Evolutionary conservation across 2,329 filamentous ascomycete species (phyloP), one percentile per base, ranked within the genome.

Genomic region (Aspergillus niger): DNA sequence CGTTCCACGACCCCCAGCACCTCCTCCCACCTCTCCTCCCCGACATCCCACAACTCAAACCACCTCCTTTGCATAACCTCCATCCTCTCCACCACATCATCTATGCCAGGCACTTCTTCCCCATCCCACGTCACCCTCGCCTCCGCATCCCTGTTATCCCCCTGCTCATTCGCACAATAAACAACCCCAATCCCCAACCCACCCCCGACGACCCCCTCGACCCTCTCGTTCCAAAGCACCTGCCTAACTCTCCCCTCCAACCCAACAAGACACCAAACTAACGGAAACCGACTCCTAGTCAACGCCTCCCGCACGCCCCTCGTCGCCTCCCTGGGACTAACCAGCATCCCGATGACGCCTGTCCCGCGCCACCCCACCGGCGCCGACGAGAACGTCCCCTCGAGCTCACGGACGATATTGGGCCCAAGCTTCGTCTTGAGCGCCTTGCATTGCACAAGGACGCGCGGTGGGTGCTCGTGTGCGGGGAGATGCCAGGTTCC

Each of bases 281-380:
- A 84, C 0, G 92, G 90, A 79, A 85, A 87, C 39, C 79, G 75
- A 70, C 89, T 90, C 60, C 86, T 79, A 4, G 83, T 83, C 65
- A 97, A 71, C 24, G 91, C 87, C 51, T 92, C 87, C 59, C 91
- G 80, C 3, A 96, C 87, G 1, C 93, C 94, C 70, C 86, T 90
- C 0, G 92, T 96, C 32, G 92, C 90, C 56, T 86, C 81, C 62
- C 83, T 81, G 64, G 88, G 86, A 3, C 86, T 84, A 24, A 90
- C 89, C 57, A 97, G 76, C 15, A 97, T 70, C 0, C 87, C 93
- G 36, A 97, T 73, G 6, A 28, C 57, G 28, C 50, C 26, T 5
- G 1, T 80, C 0, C 84, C 85, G 56, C 86, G 81, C 90, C 91
- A 96, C 0, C 88, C 89, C 0, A 83, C 78, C 1, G 92, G 92